Evolutionary conservation across 352 stramenopile species (phyloP), one percentile per base, ranked within the genome.

Genomic region (Phytophthora chlamydospora): DNA sequence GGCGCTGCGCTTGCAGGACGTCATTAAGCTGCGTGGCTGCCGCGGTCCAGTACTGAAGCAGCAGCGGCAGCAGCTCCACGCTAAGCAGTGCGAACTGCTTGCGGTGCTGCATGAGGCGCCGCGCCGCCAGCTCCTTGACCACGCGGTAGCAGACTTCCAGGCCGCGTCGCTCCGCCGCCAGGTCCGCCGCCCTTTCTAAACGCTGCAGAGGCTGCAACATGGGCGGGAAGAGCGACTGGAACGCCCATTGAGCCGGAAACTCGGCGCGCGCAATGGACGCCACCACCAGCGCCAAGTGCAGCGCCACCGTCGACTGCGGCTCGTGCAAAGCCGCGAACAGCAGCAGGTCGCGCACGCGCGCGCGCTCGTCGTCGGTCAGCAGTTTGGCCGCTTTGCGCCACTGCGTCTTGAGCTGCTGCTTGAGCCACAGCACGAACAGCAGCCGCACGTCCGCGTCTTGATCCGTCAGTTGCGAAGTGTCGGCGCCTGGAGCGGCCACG

Each of bases 41-140:
- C 1, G 39, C 43, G n/a, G 66, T 70, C 85, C 85, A 94, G 58
- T 84, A 82, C 61, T 83, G 80, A 16, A 88, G 58, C 41, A 89
- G 31, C 6, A 87, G 42, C 11, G 83, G 78, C 27, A 93, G 57
- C 7, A 93, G 38, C 46, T 91, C 75, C 11, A 92, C 77, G 41
- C 76, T 87, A 21, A 96, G 68, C 43, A 78, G 55, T 2, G 83
- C 79, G 44, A 94, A 95, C 53, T 92, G 79, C 57, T 92, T 93
- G 54, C 86, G 85, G 46, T 96, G 84, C 36, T 82, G 52, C 78
- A 93, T 80, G 36, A 96, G 78, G n/a, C 88, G 71, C 11, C 83
- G 73, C 4, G 84, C 78, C 34, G 86, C 73, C 32, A 96, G 71
- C 48, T 95, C 85, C 66, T 96, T 95, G 10, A 90, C 78, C 13